Evolutionary conservation across 2,329 filamentous ascomycete species (phyloP).

Genomic region (Bipolaris zeicola): DNA sequence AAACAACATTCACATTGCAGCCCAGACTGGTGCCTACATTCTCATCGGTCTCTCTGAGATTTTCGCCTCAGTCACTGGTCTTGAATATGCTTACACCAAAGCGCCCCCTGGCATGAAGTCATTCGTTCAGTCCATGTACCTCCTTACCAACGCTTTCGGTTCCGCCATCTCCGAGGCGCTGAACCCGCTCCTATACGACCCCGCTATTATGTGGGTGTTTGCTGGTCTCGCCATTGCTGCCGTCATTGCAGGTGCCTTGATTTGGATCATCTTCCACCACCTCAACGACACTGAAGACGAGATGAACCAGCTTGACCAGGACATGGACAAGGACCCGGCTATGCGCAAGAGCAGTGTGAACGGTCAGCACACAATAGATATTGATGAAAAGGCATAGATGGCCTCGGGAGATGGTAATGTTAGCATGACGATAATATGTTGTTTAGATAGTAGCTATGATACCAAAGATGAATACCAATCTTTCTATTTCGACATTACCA

Average conservation of each 20-base stretch:
- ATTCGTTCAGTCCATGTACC: conserved; percentile 60
- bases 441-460: conserved; percentile 6
- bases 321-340: conserved; percentile 41
- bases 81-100: conserved; percentile 57
- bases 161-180: conserved; percentile 68
- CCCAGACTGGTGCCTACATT: conserved; percentile 55
- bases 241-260: conserved; percentile 41
- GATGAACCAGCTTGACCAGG: conserved; percentile 46
- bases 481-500: neutral
- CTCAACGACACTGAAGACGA: conserved; percentile 45
- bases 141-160: conserved; percentile 65
- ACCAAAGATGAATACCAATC: conserved; percentile 9
- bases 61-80: conserved; percentile 55
- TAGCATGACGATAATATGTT: conserved; percentile 9
- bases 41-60: conserved; percentile 56
- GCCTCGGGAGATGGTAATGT: neutral
- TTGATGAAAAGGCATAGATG: conserved; percentile 21
- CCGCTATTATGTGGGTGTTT: conserved; percentile 69
- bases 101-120: conserved; percentile 56
- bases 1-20: conserved; percentile 53
- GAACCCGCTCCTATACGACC: conserved; percentile 65
- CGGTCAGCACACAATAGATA: conserved; percentile 25
- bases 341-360: conserved; percentile 34
- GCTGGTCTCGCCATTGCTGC: conserved; percentile 39
- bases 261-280: conserved; percentile 49